These are phyloP conservation scores for Chlorella sp. DNA, from an alignment of 139 green algal species.

Conservation along the genomic window DNA sequence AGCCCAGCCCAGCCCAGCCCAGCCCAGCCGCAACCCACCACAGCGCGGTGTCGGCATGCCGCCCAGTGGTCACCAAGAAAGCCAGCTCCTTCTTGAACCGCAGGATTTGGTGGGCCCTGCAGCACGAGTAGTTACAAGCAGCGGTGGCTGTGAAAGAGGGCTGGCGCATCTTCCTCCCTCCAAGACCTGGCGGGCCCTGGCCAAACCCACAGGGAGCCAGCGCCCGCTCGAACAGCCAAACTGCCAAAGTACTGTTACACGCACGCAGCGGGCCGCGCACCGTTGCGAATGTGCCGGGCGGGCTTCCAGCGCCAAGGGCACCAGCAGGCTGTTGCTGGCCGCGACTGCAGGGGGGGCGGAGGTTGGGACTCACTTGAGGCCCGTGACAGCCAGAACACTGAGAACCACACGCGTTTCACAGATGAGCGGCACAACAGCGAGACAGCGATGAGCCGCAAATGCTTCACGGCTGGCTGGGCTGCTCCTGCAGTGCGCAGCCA, in stretches of 20 bases:
- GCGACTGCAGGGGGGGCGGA: conserved; percentile 47
- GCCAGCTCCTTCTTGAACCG: conserved; percentile 2
- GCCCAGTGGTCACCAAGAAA: not conserved
- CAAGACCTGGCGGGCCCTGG: too few species aligned
- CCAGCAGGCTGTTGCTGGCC: conserved; percentile 68
- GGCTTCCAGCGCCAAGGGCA: conserved; percentile 74
- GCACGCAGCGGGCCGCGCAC: not conserved
- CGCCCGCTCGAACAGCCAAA: not conserved
- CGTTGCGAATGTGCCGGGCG: not conserved
- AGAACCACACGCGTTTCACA: too few species aligned
- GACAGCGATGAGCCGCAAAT: too few species aligned
- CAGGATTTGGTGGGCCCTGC: conserved; percentile 35
- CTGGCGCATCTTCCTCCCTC: too few species aligned
- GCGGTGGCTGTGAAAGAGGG: not conserved
- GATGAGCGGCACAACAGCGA: too few species aligned
- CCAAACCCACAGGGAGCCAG: too few species aligned
- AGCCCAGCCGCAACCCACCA: not conserved
- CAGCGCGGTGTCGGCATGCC: conserved; percentile 17
- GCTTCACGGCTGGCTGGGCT: too few species aligned
- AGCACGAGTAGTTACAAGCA: not conserved
- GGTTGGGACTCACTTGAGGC: too few species aligned
- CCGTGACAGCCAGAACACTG: not conserved
- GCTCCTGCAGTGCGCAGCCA: too few species aligned
- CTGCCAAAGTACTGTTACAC: too few species aligned
- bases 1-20: too few species aligned